These are phyloP conservation scores for Alternaria atra DNA, from an alignment of 2,329 filamentous ascomycete species.

Conservation along the genomic window DNA sequence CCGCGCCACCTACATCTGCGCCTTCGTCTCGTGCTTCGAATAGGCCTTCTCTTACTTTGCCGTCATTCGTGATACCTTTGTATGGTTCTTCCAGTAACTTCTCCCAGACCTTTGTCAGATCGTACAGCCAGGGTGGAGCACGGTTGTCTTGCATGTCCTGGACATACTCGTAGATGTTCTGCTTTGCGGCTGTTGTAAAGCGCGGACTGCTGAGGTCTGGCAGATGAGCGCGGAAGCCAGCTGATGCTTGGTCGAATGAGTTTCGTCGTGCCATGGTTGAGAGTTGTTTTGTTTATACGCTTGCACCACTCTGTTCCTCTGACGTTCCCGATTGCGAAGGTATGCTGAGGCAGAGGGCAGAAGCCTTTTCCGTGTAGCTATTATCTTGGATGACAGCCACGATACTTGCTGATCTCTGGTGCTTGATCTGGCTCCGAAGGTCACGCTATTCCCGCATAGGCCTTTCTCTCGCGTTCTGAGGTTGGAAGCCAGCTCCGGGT, in stretches of 20 bases:
- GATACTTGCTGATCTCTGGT: neutral
- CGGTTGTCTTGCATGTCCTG: constrained; percentile 66
- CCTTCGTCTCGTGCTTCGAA: constrained; percentile 71
- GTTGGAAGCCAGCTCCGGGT: constrained; percentile 12
- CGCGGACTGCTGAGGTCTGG: constrained; percentile 69
- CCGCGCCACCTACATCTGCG: constrained; percentile 67
- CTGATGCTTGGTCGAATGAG: constrained; percentile 39
- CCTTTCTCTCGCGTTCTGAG: neutral
- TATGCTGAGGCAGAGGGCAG: neutral
- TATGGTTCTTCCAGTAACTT: constrained; percentile 67
- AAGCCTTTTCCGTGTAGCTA: constrained; percentile 2
- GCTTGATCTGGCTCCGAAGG: constrained; percentile 16
- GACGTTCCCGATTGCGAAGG: neutral
- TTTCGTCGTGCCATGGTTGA: constrained; percentile 28
- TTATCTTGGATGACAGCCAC: neutral
- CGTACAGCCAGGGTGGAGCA: constrained; percentile 69
- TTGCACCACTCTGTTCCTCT: neutral
- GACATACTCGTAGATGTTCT: constrained; percentile 71
- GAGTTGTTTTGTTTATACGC: neutral
- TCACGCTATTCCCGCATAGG: constrained; percentile 1
- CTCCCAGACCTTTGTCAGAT: constrained; percentile 50
- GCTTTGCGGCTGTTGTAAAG: constrained; percentile 69
- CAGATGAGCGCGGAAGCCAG: constrained; percentile 65
- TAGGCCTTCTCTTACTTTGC: constrained; percentile 63
- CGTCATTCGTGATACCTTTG: constrained; percentile 74